phyloP scores from a whole-genome alignment of 495 filamentous ascomycete genomes.

The Cetradonia linearis region DNA sequence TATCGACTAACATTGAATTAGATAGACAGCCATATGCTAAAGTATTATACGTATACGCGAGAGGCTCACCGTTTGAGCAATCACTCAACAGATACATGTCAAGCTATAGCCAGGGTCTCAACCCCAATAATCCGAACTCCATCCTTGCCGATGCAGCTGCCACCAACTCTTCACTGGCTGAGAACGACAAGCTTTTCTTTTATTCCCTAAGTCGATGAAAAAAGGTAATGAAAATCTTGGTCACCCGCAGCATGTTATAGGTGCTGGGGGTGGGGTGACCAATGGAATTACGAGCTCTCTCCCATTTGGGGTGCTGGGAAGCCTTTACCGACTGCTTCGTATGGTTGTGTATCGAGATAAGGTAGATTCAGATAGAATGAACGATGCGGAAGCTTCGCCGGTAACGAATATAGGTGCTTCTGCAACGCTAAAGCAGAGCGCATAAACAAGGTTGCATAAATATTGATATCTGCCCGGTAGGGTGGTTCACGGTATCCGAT shows the following conservation, averaged over 20 bases:
- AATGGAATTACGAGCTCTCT: neutral
- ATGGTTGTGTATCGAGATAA: neutral
- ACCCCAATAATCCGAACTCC: neutral
- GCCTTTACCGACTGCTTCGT: neutral
- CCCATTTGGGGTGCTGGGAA: neutral
- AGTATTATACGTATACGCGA: conserved; percentile 7
- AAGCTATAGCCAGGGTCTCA: conserved; percentile 1
- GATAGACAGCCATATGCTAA: neutral
- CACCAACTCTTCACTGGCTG: neutral
- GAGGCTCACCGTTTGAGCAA: neutral
- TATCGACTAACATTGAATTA: neutral
- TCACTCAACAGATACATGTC: conserved; percentile 4
- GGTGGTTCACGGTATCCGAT: neutral
- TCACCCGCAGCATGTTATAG: neutral
- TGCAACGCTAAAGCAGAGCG: neutral
- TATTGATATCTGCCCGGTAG: neutral
- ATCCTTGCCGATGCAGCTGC: neutral
- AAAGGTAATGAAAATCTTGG: neutral
- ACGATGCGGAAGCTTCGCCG: too few species aligned
- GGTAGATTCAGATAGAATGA: neutral
- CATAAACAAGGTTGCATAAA: neutral
- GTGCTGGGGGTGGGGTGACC: neutral
- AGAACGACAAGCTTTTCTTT: neutral
- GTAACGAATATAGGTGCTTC: neutral
- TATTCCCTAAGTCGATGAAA: neutral